Percentiles rank a stretch among this genome's conserved stretches.
Conservation (phyloP, 108 stramenopile genomes). For the Nitzschia inconspicua region DNA sequence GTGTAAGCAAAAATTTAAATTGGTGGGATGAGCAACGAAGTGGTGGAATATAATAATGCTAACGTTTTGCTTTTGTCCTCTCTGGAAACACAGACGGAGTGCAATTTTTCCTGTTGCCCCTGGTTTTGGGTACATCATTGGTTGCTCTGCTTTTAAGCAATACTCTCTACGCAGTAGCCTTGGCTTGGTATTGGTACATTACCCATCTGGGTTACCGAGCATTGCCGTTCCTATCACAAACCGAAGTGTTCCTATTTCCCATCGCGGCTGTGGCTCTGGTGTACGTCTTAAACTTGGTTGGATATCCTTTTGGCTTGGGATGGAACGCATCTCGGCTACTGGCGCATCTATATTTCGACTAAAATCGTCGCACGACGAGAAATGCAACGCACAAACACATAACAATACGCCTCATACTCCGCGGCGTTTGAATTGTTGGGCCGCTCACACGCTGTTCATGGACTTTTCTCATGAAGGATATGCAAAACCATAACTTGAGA, state of each 20-base stretch:
- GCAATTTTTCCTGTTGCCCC: conserved; percentile 93
- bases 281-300: conserved; percentile 76
- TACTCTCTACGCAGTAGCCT: conserved; percentile 86
- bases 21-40: not conserved
- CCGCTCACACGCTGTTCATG: too few relatives aligned
- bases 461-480: too few relatives aligned
- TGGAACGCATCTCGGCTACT: conserved; percentile 80
- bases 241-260: conserved; percentile 95
- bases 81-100: conserved; percentile 63
- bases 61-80: not conserved
- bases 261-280: conserved; percentile 77
- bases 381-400: too few relatives aligned
- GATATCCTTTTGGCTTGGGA: conserved; percentile 85
- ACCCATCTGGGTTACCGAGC: conserved; percentile 95
- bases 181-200: conserved; percentile 93
- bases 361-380: too few relatives aligned
- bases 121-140: conserved; percentile 81
- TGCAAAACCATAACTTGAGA: too few relatives aligned
- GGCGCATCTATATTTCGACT: conserved; percentile 77
- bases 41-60: not conserved
- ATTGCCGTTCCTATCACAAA: conserved; percentile 89
- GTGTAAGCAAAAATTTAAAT: conserved; percentile 53
- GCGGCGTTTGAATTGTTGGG: too few relatives aligned
- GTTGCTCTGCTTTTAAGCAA: conserved; percentile 82
- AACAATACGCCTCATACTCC: too few relatives aligned